Evolutionary conservation across 2,329 filamentous ascomycete genomes (phyloP).

Genomic region (Tolypocladium inflatum): DNA sequence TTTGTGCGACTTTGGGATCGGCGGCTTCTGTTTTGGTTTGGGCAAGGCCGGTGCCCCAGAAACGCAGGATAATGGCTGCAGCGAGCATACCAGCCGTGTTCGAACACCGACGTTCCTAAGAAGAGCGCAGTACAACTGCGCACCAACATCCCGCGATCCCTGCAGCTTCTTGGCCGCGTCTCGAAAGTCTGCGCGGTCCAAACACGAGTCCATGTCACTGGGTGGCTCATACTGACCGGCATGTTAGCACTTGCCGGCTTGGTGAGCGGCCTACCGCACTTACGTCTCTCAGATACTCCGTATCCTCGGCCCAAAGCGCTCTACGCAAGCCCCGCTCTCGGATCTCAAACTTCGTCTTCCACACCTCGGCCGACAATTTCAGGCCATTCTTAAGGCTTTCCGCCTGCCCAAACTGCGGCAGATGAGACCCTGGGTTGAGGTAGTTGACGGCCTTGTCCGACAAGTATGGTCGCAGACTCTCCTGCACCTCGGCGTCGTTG

Average conservation of each 20-base stretch:
- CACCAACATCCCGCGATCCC: conserved; percentile 83
- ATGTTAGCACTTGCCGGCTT: conserved; percentile 10
- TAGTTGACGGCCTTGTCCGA: conserved; percentile 55
- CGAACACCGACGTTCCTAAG: conserved; percentile 76
- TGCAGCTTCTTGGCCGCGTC: conserved; percentile 57
- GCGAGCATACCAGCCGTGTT: conserved; percentile 76
- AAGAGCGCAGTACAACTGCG: conserved; percentile 83
- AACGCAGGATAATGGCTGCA: conserved; percentile 70
- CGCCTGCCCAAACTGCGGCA: conserved; percentile 67
- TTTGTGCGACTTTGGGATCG: conserved; percentile 18
- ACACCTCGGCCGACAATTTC: conserved; percentile 57
- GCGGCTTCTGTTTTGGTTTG: conserved; percentile 23
- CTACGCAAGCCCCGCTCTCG: conserved; percentile 61
- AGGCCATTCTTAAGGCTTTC: conserved; percentile 73
- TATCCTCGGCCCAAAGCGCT: conserved; percentile 66
- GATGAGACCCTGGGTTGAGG: conserved; percentile 56
- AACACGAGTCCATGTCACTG: conserved; percentile 54
- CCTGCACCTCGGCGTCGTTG: conserved; percentile 64
- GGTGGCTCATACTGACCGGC: conserved; percentile 42
- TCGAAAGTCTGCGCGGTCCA: conserved; percentile 65
- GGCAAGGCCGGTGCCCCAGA: conserved; percentile 40
- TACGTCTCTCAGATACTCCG: conserved; percentile 50
- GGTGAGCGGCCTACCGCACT: conserved; percentile 9
- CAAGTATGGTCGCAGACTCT: conserved; percentile 53
- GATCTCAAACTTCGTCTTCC: conserved; percentile 60